Percentiles rank a stretch among this genome's conserved stretches.
phyloP scores from a whole-genome alignment of 257 asterid species.

The Plantago ovata region DNA sequence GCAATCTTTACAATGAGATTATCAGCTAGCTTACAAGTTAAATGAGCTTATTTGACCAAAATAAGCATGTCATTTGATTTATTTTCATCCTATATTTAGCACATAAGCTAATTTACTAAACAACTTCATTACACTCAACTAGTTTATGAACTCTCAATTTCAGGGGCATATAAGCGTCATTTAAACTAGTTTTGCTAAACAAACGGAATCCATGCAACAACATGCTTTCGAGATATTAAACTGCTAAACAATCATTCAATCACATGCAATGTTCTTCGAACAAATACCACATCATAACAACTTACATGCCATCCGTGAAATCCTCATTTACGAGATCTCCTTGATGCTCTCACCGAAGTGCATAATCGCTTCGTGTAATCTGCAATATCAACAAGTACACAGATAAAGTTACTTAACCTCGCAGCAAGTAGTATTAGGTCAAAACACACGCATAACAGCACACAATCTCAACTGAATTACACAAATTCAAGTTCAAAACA shows the following conservation, averaged over 20 bases:
- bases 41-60: too few relatives aligned
- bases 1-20: too few relatives aligned
- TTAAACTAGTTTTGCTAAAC: neutral
- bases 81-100: neutral
- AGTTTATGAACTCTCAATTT: too few relatives aligned
- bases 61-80: too few relatives aligned
- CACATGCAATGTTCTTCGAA: neutral
- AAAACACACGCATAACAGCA: neutral
- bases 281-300: constrained; percentile 6
- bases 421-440: neutral
- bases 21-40: too few relatives aligned
- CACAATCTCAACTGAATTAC: too few relatives aligned
- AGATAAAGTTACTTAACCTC: neutral
- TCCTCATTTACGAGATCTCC: constrained; percentile 91
- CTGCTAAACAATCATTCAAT: neutral
- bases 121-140: neutral
- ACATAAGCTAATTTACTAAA: neutral
- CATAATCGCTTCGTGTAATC: constrained; percentile 88
- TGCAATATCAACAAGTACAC: constrained; percentile 26
- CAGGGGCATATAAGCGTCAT: too few relatives aligned
- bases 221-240: neutral
- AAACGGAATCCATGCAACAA: neutral
- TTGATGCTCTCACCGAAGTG: constrained; percentile 98
- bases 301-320: constrained; percentile 98
- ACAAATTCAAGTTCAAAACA: too few relatives aligned